Evolutionary conservation across 192 early-diverging fungal species (phyloP), one percentile per base, ranked within the genome.

Genomic region (Backusella sp.): DNA sequence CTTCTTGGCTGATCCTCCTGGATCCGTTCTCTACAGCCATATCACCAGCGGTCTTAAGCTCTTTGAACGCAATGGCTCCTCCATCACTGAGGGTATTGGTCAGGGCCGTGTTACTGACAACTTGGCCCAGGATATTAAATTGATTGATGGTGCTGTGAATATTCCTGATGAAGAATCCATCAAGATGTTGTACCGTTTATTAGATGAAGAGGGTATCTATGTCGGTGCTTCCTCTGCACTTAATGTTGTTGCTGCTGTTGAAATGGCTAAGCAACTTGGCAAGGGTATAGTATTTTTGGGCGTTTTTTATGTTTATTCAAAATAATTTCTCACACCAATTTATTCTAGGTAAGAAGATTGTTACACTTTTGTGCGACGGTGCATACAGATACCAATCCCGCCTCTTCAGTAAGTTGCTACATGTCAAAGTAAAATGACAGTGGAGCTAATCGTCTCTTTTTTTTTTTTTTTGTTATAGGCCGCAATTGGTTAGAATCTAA

Each of bases 141-240:
- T 95, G 52, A 86, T 98, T 36, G 95, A 96, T 66, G 94, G 91
- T 70, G 94, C 96, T 1, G 79, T 98, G 19, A 85, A 85, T 80
- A 91, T 96, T 56, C 90, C 92, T 0, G 97, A 97, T 77, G 88
- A 90, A 30, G 89, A 93, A 19, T 91, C 93, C 0, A 91, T 98
- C 53, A 80, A 84, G 62, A 97, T 96, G 95, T 81, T 97, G 17
- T 98, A 94, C 80, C 88, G 94, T 36, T 83, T 98, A 70, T 86
- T 98, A 65, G 93, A 98, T 73, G 94, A 98, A 82, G 96, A 98
- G 79, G 97, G 97, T 68, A 90, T 98, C 66, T 97, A 96, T 73
- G 80, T 97, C 44, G 97, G 97, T 30, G 96, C 96, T 0, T 94
- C 92, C 21, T 94, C 95, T 17, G 97, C 97, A 0, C 81, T 98